phyloP scores from a whole-genome alignment of 2,329 filamentous ascomycete genomes.

The Amauroascus niger region DNA sequence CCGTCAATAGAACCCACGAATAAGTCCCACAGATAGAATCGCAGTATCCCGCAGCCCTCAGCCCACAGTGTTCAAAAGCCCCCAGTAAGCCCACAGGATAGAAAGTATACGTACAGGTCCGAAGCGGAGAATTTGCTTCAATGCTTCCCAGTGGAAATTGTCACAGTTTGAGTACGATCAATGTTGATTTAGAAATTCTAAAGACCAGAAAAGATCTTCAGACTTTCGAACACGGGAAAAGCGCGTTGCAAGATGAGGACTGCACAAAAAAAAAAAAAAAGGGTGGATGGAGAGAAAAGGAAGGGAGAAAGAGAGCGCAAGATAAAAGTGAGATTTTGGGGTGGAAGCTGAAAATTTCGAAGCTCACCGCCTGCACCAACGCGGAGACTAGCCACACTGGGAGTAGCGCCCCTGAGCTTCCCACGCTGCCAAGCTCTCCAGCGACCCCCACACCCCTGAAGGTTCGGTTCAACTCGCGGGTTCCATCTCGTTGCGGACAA shows the following conservation, averaged over 20 bases:
- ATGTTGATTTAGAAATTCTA: neutral
- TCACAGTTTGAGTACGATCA: neutral
- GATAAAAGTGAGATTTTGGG: neutral
- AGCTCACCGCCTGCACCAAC: slow-evolving; percentile 2
- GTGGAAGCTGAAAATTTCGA: slow-evolving; percentile 7
- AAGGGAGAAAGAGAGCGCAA: slow-evolving; percentile 20
- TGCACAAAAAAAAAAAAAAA: too few species aligned
- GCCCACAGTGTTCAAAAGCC: slow-evolving; percentile 35
- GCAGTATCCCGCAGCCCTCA: slow-evolving; percentile 36
- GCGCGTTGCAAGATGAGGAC: neutral
- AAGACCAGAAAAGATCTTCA: neutral
- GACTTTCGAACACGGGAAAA: neutral
- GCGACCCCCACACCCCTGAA: neutral
- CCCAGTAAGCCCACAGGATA: slow-evolving; percentile 16
- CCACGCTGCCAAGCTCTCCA: neutral
- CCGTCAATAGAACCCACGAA: slow-evolving; percentile 36
- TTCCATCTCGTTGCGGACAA: neutral
- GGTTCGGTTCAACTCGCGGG: neutral
- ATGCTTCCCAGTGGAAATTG: too few species aligned
- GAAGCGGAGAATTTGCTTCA: slow-evolving; percentile 6
- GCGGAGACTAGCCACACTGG: slow-evolving; percentile 1
- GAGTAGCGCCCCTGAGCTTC: neutral
- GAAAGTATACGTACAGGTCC: slow-evolving; percentile 10
- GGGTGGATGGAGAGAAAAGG: slow-evolving; percentile 17
- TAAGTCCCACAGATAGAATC: slow-evolving; percentile 35